Evolutionary conservation across 306 rosid species (phyloP).

Genomic region (Trifolium dubium): DNA sequence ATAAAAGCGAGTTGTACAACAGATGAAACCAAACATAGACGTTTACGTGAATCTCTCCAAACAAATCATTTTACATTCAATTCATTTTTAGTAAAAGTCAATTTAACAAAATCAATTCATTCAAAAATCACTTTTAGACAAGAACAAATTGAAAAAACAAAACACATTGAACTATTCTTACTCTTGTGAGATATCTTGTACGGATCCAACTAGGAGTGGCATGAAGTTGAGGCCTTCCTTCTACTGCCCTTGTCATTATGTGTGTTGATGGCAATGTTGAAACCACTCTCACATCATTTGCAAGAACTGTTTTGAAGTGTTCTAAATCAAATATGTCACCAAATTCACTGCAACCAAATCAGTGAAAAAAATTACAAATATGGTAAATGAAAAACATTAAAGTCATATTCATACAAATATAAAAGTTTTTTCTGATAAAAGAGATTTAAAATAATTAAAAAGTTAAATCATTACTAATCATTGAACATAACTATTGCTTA

Average conservation of each 20-base stretch:
- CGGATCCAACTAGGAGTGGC: constrained; percentile 88
- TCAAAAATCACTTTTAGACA: background rate
- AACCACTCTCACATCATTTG: constrained; percentile 77
- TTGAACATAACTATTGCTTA: too few relatives aligned
- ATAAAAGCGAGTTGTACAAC: too few relatives aligned
- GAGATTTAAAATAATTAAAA: too few relatives aligned
- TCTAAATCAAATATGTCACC: constrained; percentile 94
- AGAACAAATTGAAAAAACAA: constrained; percentile 4
- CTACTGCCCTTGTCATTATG: constrained; percentile 76
- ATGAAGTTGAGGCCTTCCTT: constrained; percentile 82
- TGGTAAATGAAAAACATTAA: too few relatives aligned
- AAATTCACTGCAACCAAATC: constrained; percentile 73
- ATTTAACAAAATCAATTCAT: too few relatives aligned
- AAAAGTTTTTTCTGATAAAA: too few relatives aligned
- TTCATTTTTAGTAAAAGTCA: too few relatives aligned
- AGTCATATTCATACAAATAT: too few relatives aligned
- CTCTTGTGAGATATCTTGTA: constrained; percentile 74
- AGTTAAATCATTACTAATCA: too few relatives aligned
- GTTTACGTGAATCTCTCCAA: too few relatives aligned
- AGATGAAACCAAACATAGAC: too few relatives aligned
- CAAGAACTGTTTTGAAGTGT: constrained; percentile 83
- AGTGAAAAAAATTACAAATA: background rate
- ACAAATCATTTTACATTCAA: too few relatives aligned
- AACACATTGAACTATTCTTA: constrained; percentile 45
- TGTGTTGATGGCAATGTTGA: constrained; percentile 92